These are phyloP conservation scores for Trametes cubensis DNA, from an alignment of 768 basidiomycete genomes.

Conservation along the genomic window DNA sequence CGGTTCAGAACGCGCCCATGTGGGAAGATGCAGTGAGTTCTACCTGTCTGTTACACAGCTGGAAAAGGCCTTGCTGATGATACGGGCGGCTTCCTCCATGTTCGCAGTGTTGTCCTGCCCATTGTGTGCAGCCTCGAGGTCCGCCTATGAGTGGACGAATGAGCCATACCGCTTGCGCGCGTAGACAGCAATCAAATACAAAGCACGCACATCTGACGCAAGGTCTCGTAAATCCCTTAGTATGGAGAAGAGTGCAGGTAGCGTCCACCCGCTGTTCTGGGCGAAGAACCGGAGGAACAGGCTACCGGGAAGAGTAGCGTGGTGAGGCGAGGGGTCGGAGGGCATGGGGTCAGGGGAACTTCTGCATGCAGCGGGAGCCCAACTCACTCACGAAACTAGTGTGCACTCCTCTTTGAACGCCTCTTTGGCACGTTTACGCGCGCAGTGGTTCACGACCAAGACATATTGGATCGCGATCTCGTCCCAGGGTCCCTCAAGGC, in stretches of 20 bases:
- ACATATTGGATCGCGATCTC: slow-evolving; percentile 86
- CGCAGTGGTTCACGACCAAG: slow-evolving; percentile 69
- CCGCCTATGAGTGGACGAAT: slow-evolving; percentile 47
- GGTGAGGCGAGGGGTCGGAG: background rate
- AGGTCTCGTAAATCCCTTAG: slow-evolving; percentile 81
- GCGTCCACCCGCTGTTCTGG: slow-evolving; percentile 84
- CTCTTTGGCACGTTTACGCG: slow-evolving; percentile 64
- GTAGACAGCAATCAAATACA: background rate
- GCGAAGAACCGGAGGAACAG: slow-evolving; percentile 78
- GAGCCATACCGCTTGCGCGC: background rate
- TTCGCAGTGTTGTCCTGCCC: slow-evolving; percentile 38
- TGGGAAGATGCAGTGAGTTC: slow-evolving; percentile 19
- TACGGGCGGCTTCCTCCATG: slow-evolving; percentile 86
- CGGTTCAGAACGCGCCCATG: background rate
- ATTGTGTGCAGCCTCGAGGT: slow-evolving; percentile 48
- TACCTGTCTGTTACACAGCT: slow-evolving; percentile 85
- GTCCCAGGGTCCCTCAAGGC: slow-evolving; percentile 78
- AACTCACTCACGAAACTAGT: slow-evolving; percentile 69
- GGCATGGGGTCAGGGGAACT: slow-evolving; percentile 13
- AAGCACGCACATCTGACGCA: slow-evolving; percentile 70
- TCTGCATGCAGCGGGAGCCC: slow-evolving; percentile 4
- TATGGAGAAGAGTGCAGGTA: slow-evolving; percentile 81
- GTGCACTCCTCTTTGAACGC: slow-evolving; percentile 82
- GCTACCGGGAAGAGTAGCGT: slow-evolving; percentile 38
- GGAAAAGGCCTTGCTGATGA: slow-evolving; percentile 88